These are phyloP conservation scores for Byssochlamys sp. DNA, from an alignment of 2,329 filamentous ascomycete genomes.

Conservation along the genomic window DNA sequence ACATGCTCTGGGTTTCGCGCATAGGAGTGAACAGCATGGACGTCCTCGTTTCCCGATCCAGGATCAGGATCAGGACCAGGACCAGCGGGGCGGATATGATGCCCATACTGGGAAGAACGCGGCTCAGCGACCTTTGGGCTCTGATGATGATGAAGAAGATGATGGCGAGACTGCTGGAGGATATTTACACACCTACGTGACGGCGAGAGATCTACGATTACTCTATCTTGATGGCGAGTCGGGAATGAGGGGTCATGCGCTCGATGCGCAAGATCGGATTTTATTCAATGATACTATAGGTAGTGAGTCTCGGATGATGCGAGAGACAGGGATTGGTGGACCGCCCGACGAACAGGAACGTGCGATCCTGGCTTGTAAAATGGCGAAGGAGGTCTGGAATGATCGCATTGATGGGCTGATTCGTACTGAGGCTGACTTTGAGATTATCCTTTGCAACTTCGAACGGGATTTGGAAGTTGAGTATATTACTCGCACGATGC, in stretches of 20 bases:
- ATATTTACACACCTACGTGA: constrained; percentile 56
- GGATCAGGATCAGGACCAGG: too few relatives aligned
- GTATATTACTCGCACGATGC: constrained; percentile 15
- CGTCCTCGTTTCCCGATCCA: not conserved
- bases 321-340: not conserved
- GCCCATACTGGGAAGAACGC: too few relatives aligned
- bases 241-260: constrained; percentile 52
- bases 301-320: not conserved
- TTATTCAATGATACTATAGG: constrained; percentile 35
- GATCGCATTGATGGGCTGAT: constrained; percentile 50
- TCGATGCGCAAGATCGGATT: constrained; percentile 56
- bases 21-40: constrained; percentile 2
- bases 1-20: constrained; percentile 55
- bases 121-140: not conserved
- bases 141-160: not conserved
- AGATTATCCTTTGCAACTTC: constrained; percentile 59
- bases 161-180: constrained; percentile 29
- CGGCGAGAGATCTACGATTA: constrained; percentile 46
- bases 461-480: constrained; percentile 25
- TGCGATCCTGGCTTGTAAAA: constrained; percentile 47
- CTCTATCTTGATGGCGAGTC: constrained; percentile 63
- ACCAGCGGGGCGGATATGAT: too few relatives aligned
- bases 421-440: constrained; percentile 59
- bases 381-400: constrained; percentile 41
- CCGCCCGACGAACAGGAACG: constrained; percentile 41